These are phyloP conservation scores for Penicillium sp. DNA, from an alignment of 2,329 filamentous ascomycete species.

Conservation along the genomic window DNA sequence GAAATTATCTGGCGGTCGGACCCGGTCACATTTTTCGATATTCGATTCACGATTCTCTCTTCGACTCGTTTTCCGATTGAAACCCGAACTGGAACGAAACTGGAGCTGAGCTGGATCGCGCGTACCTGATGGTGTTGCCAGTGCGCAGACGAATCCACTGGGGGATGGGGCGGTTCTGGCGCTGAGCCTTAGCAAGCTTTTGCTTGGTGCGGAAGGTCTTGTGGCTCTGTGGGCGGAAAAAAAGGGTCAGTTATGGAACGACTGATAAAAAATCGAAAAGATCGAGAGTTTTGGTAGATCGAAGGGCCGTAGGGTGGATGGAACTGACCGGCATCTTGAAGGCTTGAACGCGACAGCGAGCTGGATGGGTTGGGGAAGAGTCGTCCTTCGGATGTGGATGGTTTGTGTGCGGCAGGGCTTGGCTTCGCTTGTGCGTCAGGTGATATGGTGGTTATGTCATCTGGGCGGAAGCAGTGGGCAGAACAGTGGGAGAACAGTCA, in stretches of 20 bases:
- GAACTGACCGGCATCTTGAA: constrained; percentile 61
- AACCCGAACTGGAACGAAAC: background rate
- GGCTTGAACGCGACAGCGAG: constrained; percentile 47
- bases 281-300: background rate
- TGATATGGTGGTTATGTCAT: constrained; percentile 24
- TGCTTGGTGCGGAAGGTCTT: constrained; percentile 99
- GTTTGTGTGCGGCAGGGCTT: constrained; percentile 49
- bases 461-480: background rate
- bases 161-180: constrained; percentile 99
- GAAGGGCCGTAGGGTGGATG: constrained; percentile 3
- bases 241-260: constrained; percentile 15
- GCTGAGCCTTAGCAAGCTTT: constrained; percentile 99
- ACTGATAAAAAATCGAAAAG: constrained; percentile 1
- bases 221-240: constrained; percentile 72
- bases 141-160: constrained; percentile 99
- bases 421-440: constrained; percentile 46
- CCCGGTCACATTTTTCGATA: too few relatives aligned
- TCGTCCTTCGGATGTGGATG: constrained; percentile 37
- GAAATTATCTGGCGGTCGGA: too few relatives aligned
- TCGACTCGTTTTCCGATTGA: background rate
- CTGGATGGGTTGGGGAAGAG: constrained; percentile 41
- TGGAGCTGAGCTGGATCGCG: constrained; percentile 27
- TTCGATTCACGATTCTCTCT: background rate
- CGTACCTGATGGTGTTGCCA: constrained; percentile 99
- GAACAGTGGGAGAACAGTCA: background rate